Base-by-base conservation (phyloP, 2,329 filamentous ascomycete species). In the Ceratocystiopsis brevicomis region DNA sequence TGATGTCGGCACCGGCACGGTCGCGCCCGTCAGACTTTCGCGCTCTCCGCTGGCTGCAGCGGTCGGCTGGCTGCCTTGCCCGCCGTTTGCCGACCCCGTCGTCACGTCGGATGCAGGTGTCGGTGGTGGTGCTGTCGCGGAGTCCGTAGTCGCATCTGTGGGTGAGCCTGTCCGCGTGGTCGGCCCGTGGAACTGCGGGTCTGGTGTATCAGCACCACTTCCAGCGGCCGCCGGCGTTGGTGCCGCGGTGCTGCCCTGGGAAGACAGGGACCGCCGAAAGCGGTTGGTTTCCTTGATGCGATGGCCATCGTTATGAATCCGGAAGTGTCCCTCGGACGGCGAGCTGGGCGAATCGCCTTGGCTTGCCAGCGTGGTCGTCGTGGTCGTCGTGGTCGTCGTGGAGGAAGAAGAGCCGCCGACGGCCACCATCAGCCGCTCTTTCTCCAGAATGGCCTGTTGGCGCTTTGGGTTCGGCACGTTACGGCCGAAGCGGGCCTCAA, bases 401-500 rank as follows among this genome's bases (percentile, higher is more conserved):
- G 33, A 15, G 10, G 33, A 34, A 3, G 33, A 34, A 15, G 15
- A 34, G 33, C 13, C 15, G 11, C 15, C 33, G 3, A 6, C 10
- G n/a, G 41, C 38, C 25, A 75, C 79, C 41, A 59, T 61, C 13
- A 73, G 68, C 17, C 72, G 68, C 36, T 72, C 67, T 9, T 67
- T 64, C 46, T 78, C 80, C 49, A 82, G 81, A 54, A 93, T 93
- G 39, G 78, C 85, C 58, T 93, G 85, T 45, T 77, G 73, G 57
- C 80, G 82, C 6, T 81, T 80, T 0, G 86, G 76, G 56, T 96
- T 86, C 1, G 87, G 87, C 2, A 76, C 88, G 58, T 95, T 96
- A 46, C 90, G 76, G 16, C 90, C 90, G 56, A 98, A 98, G 5
- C 90, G 78, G 16, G 86, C 76, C 64, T 98, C 90, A 52, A 98